Percentiles rank a stretch among this genome's conserved stretches.
These are phyloP conservation scores for Trichoderma harzianum DNA, from an alignment of 2,329 filamentous ascomycete species.

Conservation along the genomic window DNA sequence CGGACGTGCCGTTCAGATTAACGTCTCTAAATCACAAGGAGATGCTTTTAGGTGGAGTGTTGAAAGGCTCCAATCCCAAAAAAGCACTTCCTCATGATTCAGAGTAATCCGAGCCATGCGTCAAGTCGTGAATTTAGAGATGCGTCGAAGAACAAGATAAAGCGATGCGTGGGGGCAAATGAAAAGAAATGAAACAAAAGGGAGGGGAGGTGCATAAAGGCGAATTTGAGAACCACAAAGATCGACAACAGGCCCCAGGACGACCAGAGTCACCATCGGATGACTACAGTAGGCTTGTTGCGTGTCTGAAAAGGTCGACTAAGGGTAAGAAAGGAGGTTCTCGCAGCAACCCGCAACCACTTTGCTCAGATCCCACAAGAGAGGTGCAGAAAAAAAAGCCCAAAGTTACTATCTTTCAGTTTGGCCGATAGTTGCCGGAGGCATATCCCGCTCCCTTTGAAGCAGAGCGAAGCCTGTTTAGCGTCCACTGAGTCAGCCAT, in stretches of 20 bases:
- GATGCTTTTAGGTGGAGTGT: slow-evolving; percentile 12
- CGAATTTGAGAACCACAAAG: slow-evolving; percentile 22
- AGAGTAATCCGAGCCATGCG: slow-evolving; percentile 39
- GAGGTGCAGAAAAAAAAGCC: slow-evolving; percentile 19
- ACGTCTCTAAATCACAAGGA: slow-evolving; percentile 21
- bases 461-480: slow-evolving; percentile 81
- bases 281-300: not conserved
- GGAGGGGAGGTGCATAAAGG: slow-evolving; percentile 25
- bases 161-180: slow-evolving; percentile 34
- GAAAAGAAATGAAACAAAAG: slow-evolving; percentile 21
- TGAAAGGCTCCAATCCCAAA: not conserved
- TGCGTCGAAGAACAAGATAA: slow-evolving; percentile 44
- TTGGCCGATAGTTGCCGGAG: slow-evolving; percentile 39
- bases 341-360: slow-evolving; percentile 17
- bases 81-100: slow-evolving; percentile 19
- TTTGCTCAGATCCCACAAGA: slow-evolving; percentile 18
- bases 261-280: not conserved
- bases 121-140: slow-evolving; percentile 35
- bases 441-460: slow-evolving; percentile 61
- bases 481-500: slow-evolving; percentile 79
- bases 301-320: slow-evolving; percentile 27
- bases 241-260: not conserved
- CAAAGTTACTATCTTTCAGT: slow-evolving; percentile 28
- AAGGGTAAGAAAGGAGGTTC: slow-evolving; percentile 20
- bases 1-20: slow-evolving; percentile 41